Conservation (phyloP, 2,329 filamentous ascomycete species). For the Talaromyces sp. region DNA sequence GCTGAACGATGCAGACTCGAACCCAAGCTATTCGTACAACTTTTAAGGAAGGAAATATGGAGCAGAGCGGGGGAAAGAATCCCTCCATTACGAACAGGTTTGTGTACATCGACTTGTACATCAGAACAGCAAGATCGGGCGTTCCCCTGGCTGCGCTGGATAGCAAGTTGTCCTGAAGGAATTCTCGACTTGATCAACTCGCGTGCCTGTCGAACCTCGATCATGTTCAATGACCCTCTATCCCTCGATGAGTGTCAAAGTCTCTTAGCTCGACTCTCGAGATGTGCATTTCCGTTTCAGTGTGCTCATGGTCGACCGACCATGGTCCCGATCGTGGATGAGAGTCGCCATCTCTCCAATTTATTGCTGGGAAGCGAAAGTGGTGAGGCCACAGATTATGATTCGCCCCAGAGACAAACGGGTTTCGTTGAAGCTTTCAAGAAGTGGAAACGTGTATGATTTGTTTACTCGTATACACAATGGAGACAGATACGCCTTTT, state of each 20-base stretch:
- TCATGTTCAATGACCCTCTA: slow-evolving; percentile 51
- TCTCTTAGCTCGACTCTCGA: slow-evolving; percentile 37
- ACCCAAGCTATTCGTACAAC: slow-evolving; percentile 65
- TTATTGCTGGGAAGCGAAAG: neutral
- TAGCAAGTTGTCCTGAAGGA: slow-evolving; percentile 68
- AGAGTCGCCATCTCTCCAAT: neutral
- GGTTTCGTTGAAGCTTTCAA: slow-evolving; percentile 18
- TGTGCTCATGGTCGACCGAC: slow-evolving; percentile 51
- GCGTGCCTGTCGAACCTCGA: slow-evolving; percentile 47
- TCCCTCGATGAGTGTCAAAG: slow-evolving; percentile 36
- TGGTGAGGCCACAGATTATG: neutral
- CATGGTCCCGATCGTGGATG: slow-evolving; percentile 43
- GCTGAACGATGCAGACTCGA: slow-evolving; percentile 70
- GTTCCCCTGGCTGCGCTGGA: slow-evolving; percentile 55
- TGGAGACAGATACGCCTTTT: no score
- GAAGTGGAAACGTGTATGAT: slow-evolving; percentile 14
- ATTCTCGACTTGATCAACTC: slow-evolving; percentile 62
- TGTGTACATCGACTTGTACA: neutral
- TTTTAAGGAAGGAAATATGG: slow-evolving; percentile 75
- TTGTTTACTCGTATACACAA: neutral
- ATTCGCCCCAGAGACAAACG: neutral
- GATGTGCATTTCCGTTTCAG: slow-evolving; percentile 48
- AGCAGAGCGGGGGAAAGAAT: slow-evolving; percentile 49
- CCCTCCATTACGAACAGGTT: neutral
- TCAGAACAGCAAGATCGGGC: neutral